Base-by-base conservation (phyloP, 2,329 filamentous ascomycete genomes). In the Immersiporthe knoxdaviesiana region DNA sequence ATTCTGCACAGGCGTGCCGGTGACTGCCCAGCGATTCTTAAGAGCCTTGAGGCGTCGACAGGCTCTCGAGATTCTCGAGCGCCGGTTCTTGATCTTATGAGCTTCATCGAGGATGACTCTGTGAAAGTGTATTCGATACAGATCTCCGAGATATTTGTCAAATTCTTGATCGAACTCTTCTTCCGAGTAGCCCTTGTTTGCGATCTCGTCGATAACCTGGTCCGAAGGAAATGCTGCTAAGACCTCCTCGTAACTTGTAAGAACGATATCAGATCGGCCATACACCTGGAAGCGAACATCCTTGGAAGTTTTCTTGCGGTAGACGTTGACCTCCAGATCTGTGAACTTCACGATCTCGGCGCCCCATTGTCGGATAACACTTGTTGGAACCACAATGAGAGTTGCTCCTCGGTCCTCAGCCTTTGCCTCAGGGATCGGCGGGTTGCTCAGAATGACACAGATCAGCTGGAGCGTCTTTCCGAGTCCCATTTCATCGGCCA, bases 401-500 rank as follows among this genome's bases (percentile, higher is more conserved):
- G 52, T 56, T 56, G 52, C 5, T 24, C 52, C 52, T 8, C 14
- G 4, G 14, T 27, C 52, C 12, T 14, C 1, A 3, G 14, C 27
- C 18, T 56, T 56, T 14, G 24, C 52, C 52, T 32, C 52, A 30
- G 6, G 52, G 27, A 27, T 30, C 14, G 52, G 52, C 16, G 14
- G 27, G 24, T 56, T 56, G 52, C 52, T 16, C 14, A 94, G 81
- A 67, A 97, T 91, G 50, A 97, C 80, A 65, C 92, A 91, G 73
- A 97, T 95, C 61, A 94, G 86, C 77, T 97, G 92, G 8, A 97
- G 84, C 0, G 94, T 97, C 81, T 97, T 97, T 32, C 94, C 94
- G 5, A 97, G 81, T 5, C 94, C 94, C 94, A 97, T 97, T 74
- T 97, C 94, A 77, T 97, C 94, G 1, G 93, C 93, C 10, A 97